Evolutionary conservation across 306 rosid genomes (phyloP).

Genomic region (Sechiopsis laciniata): DNA sequence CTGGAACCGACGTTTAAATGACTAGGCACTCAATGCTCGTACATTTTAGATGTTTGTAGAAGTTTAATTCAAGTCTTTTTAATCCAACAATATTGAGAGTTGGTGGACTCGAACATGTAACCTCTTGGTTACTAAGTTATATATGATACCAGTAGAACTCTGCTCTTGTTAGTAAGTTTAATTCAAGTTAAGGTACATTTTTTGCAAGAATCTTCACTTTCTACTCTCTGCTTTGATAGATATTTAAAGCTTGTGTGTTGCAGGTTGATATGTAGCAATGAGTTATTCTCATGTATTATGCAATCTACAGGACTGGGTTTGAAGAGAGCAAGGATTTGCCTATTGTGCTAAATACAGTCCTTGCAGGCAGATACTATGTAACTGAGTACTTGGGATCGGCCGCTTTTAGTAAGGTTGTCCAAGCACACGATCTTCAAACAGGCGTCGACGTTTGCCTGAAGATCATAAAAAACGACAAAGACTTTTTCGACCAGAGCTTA

Average conservation of each 20-base stretch:
- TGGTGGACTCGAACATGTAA: too few species aligned
- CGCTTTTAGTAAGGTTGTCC: conserved; percentile 93
- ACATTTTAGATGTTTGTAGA: background rate
- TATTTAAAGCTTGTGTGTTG: conserved; percentile 22
- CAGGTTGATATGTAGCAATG: conserved; percentile 27
- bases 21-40: background rate
- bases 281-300: conserved; percentile 33
- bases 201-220: background rate
- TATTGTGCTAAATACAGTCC: conserved; percentile 64
- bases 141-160: too few species aligned
- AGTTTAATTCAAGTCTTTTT: too few species aligned
- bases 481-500: conserved; percentile 91
- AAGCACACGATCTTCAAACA: conserved; percentile 79
- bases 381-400: conserved; percentile 95
- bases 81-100: too few species aligned
- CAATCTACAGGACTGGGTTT: conserved; percentile 82
- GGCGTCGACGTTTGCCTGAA: conserved; percentile 93
- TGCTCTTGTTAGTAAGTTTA: too few species aligned
- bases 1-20: background rate
- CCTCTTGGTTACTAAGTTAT: too few species aligned
- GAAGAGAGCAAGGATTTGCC: conserved; percentile 94
- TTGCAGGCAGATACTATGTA: conserved; percentile 79
- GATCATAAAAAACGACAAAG: conserved; percentile 95
- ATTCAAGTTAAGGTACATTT: background rate
- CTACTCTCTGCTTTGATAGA: too few species aligned